Evolutionary conservation across 2,329 filamentous ascomycete species (phyloP).

Genomic region (Monilinia fructicola): DNA sequence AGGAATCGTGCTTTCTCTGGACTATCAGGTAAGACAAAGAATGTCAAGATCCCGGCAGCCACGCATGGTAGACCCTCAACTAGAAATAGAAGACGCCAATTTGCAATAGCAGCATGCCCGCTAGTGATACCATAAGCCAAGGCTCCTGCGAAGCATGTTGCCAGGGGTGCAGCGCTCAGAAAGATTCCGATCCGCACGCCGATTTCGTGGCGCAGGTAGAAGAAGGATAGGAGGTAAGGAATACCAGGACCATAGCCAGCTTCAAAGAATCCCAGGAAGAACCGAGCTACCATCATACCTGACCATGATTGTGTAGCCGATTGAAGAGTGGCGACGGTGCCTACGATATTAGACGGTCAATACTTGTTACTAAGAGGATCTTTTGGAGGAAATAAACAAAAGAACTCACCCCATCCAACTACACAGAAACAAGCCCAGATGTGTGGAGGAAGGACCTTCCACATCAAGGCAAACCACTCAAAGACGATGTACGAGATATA

Average conservation of each 20-base stretch:
- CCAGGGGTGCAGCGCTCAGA: conserved; percentile 63
- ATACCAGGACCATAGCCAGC: conserved; percentile 41
- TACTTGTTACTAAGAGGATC: background rate
- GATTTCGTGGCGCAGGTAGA: conserved; percentile 57
- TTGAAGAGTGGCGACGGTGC: conserved; percentile 47
- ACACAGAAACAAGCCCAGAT: conserved; percentile 42
- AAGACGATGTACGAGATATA: conserved; percentile 46
- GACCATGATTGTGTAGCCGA: conserved; percentile 41
- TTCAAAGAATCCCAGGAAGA: conserved; percentile 45
- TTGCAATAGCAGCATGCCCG: conserved; percentile 52
- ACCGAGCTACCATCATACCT: conserved; percentile 42
- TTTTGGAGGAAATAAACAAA: background rate
- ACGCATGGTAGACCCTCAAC: conserved; percentile 64
- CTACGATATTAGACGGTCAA: background rate
- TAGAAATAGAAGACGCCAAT: conserved; percentile 64
- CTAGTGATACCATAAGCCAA: conserved; percentile 68
- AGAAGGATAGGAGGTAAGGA: conserved; percentile 48
- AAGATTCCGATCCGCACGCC: conserved; percentile 71
- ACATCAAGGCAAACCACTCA: conserved; percentile 44
- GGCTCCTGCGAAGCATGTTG: conserved; percentile 68
- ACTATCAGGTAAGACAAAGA: conserved; percentile 53
- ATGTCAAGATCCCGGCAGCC: conserved; percentile 54
- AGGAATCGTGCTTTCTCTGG: conserved; percentile 53
- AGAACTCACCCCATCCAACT: conserved; percentile 40
- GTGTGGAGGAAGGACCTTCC: conserved; percentile 44